phyloP scores from a whole-genome alignment of 2,329 filamentous ascomycete species.

The Didymella pinodella region DNA sequence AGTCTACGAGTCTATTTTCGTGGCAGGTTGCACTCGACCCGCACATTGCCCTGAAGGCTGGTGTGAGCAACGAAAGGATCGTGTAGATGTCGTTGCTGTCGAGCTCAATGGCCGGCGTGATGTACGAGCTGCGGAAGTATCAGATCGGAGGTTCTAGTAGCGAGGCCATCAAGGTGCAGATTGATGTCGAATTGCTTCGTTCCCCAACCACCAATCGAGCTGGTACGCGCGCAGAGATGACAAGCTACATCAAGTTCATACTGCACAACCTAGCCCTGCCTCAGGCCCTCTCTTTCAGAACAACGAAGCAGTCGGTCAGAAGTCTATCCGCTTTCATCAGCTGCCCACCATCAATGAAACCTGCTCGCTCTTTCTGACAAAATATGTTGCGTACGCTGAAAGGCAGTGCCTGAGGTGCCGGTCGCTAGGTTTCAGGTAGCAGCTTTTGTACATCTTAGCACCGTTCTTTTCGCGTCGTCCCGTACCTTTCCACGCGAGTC shows the following conservation, averaged over 20 bases:
- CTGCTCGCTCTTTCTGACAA: not conserved
- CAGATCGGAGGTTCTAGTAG: no score
- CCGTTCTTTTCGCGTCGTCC: conserved; percentile 12
- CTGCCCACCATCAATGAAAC: not conserved
- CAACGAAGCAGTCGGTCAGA: not conserved
- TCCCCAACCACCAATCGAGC: no score
- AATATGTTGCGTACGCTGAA: not conserved
- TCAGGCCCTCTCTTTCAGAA: not conserved
- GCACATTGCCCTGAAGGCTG: no score
- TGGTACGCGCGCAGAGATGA: no score
- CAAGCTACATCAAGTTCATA: not conserved
- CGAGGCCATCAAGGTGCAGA: no score
- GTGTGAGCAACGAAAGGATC: no score
- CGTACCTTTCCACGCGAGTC: conserved; percentile 5
- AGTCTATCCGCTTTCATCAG: not conserved
- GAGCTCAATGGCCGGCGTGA: no score
- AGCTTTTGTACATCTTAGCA: conserved; percentile 5
- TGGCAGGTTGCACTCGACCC: no score
- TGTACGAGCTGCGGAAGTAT: no score
- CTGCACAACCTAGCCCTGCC: not conserved
- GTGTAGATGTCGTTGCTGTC: no score
- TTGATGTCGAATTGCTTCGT: no score
- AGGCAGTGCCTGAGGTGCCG: conserved; percentile 3
- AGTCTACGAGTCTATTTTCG: no score
- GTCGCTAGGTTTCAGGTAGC: conserved; percentile 10